Percentiles rank a stretch among this genome's conserved stretches.
Evolutionary conservation across 306 rosid species (phyloP).

Genomic region (barrel medic (Medicago truncatula)): MtrunA17r5.0-ANR NC_053044.1:31258501-31259000

Average conservation of each 20-base stretch:
- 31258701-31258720: no score
- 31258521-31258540: constrained; percentile 29
- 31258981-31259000: constrained; percentile 1
- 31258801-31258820: no score
- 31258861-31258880: no score
- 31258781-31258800: no score
- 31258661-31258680: neutral
- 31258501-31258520: constrained; percentile 47
- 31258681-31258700: constrained; percentile 29
- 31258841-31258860: no score
- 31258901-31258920: neutral
- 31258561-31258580: constrained; percentile 17
- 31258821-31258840: no score
- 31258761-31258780: no score
- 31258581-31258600: neutral
- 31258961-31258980: neutral
- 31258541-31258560: constrained; percentile 13
- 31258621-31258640: constrained; percentile 10
- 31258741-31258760: no score
- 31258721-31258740: no score
- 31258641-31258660: neutral
- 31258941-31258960: constrained; percentile 21
- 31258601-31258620: constrained; percentile 29
- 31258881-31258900: constrained; percentile 32
- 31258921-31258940: constrained; percentile 16